Conservation (phyloP, 768 basidiomycete genomes). For the Suillus americanus region DNA sequence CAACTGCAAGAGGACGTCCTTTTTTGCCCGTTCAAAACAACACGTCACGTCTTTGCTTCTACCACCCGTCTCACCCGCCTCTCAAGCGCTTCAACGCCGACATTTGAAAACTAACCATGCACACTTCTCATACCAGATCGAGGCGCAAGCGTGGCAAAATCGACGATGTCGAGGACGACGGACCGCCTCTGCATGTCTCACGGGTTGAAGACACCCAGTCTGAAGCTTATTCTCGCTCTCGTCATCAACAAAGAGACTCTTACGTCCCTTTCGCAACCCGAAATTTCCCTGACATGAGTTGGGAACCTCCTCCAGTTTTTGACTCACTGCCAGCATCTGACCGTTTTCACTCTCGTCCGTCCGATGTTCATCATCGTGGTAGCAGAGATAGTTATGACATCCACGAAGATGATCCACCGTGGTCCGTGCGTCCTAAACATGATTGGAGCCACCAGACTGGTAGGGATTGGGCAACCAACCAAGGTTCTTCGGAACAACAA, state of each 20-base stretch:
- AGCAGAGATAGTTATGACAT: slow-evolving; percentile 51
- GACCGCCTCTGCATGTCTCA: slow-evolving; percentile 37
- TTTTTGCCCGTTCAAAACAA: slow-evolving; percentile 27
- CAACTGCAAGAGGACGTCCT: slow-evolving; percentile 22
- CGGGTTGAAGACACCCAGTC: slow-evolving; percentile 52
- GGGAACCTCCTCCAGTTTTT: slow-evolving; percentile 49
- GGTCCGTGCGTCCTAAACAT: slow-evolving; percentile 41
- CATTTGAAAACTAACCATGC: slow-evolving; percentile 29
- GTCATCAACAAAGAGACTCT: slow-evolving; percentile 44
- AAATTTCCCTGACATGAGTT: slow-evolving; percentile 43
- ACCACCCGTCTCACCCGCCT: slow-evolving; percentile 20
- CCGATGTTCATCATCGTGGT: slow-evolving; percentile 52
- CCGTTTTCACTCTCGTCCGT: slow-evolving; percentile 33
- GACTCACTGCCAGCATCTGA: slow-evolving; percentile 40
- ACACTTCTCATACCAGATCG: slow-evolving; percentile 38
- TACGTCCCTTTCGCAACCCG: slow-evolving; percentile 44
- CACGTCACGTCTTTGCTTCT: slow-evolving; percentile 29
- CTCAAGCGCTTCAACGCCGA: slow-evolving; percentile 17
- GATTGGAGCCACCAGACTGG: slow-evolving; percentile 43
- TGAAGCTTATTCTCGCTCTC: slow-evolving; percentile 55
- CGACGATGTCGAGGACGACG: slow-evolving; percentile 51
- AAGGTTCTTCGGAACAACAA: slow-evolving; percentile 44
- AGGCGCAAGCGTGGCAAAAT: slow-evolving; percentile 55
- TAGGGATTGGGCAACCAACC: slow-evolving; percentile 47
- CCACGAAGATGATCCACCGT: slow-evolving; percentile 40